Evolutionary conservation across 116 monocot species (phyloP).

Genomic region (Dioscorea cayenensis): DNA sequence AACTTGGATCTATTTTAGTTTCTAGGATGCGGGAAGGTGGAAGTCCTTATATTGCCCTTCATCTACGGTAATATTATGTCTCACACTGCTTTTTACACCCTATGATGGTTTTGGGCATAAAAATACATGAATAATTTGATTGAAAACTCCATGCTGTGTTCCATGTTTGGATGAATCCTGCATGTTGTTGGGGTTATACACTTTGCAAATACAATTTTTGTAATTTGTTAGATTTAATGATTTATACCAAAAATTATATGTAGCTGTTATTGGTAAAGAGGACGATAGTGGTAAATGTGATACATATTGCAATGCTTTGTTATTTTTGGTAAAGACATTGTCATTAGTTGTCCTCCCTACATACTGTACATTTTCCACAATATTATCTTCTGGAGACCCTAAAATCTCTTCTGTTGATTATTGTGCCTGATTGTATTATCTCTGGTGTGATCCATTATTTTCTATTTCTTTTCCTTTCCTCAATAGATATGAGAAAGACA

Average conservation of each 20-base stretch:
- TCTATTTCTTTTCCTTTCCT: constrained; percentile 4
- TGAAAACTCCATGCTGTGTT: neutral
- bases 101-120: neutral
- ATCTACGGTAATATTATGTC: constrained; percentile 51
- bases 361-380: neutral
- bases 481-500: constrained; percentile 92
- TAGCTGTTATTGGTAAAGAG: neutral
- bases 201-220: neutral
- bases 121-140: neutral
- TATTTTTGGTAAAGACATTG: neutral
- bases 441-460: too few relatives aligned
- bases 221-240: neutral
- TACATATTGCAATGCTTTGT: neutral
- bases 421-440: neutral
- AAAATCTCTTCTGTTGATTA: neutral
- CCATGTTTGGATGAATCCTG: neutral
- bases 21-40: constrained; percentile 65
- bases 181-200: neutral
- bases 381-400: neutral
- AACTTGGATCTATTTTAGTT: constrained; percentile 58
- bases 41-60: constrained; percentile 86
- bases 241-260: neutral
- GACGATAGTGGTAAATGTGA: neutral
- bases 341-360: neutral
- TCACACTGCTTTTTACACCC: neutral